Conservation (phyloP, 306 rosid species). For the Albizia julibrissin region DNA sequence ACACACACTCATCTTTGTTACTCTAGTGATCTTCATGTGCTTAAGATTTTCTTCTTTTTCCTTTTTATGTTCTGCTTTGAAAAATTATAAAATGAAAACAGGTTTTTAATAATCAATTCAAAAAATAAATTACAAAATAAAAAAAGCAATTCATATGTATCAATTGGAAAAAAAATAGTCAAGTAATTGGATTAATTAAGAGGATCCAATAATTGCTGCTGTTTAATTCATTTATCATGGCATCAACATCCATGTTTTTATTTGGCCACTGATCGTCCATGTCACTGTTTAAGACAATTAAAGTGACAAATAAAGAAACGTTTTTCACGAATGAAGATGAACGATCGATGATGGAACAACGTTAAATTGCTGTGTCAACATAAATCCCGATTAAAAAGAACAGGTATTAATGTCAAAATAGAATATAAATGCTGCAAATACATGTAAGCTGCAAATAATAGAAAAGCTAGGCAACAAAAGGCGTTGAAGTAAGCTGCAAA, state of each 20-base stretch:
- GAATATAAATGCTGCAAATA: background rate
- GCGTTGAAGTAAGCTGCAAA: background rate
- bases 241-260: background rate
- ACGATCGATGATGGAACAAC: background rate
- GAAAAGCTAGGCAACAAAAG: background rate
- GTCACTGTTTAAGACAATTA: background rate
- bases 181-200: background rate
- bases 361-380: background rate
- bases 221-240: background rate
- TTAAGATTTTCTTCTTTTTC: too few relatives aligned
- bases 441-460: background rate
- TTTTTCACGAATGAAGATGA: background rate
- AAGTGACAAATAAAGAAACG: background rate
- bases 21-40: background rate
- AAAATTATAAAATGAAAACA: too few relatives aligned
- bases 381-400: background rate
- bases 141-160: too few relatives aligned
- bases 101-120: background rate
- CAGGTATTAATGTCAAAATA: conserved; percentile 1
- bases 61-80: too few relatives aligned
- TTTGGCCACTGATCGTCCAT: background rate
- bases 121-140: too few relatives aligned
- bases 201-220: background rate
- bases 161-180: background rate
- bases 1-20: background rate